These are phyloP conservation scores for Prosopis cineraria DNA, from an alignment of 306 rosid species.

Conservation along the genomic window DNA sequence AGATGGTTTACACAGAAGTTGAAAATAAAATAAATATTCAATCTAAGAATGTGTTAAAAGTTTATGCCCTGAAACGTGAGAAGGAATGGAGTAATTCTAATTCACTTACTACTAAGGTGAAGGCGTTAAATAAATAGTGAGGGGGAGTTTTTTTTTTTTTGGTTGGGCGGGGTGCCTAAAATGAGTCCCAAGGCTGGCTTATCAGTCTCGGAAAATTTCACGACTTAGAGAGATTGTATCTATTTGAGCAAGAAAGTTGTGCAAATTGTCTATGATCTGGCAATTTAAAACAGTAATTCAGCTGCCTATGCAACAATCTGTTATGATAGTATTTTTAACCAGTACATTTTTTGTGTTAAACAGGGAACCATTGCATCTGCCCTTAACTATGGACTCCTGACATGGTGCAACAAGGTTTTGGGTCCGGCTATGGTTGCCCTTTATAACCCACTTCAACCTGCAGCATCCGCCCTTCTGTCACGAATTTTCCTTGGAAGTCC, in stretches of 20 bases:
- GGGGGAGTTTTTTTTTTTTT: background rate
- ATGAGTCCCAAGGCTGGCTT: background rate
- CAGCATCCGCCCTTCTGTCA: conserved; percentile 76
- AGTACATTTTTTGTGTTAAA: conserved; percentile 29
- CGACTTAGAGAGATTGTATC: background rate
- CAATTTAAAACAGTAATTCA: conserved; percentile 17
- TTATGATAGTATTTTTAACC: conserved; percentile 18
- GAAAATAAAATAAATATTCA: background rate
- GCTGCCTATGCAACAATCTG: conserved; percentile 4
- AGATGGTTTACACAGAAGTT: background rate
- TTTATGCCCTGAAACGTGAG: background rate
- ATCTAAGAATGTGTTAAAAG: background rate
- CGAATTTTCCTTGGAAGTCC: conserved; percentile 93
- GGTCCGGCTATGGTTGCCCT: conserved; percentile 98
- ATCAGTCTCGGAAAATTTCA: background rate
- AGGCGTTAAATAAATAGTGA: background rate
- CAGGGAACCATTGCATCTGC: conserved; percentile 95
- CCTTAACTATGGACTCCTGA: conserved; percentile 86
- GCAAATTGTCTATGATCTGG: conserved; percentile 6
- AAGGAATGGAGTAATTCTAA: background rate
- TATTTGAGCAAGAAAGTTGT: conserved; percentile 21
- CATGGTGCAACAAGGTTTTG: conserved; percentile 93
- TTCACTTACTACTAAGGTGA: background rate
- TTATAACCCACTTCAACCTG: conserved; percentile 97
- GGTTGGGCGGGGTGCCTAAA: no score